Base-by-base conservation (phyloP, 805 yeast species). In the Yamadazyma akitaensis region DNA sequence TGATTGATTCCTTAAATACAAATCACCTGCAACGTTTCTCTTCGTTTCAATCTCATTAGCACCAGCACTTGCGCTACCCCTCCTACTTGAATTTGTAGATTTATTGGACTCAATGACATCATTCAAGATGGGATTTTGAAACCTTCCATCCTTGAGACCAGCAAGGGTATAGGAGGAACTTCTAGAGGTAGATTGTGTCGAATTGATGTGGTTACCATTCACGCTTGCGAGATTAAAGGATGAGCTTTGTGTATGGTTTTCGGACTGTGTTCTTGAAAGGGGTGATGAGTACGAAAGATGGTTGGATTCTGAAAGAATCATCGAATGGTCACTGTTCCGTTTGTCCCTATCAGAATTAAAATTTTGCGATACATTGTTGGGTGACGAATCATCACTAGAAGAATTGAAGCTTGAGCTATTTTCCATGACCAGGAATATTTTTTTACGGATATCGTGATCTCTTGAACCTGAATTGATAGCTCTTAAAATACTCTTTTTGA, bases 401-500 rank as follows among this genome's bases (percentile, higher is more conserved):
- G 60, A 55, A 39, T 41, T 42, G 18, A 46, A 13, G 43, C 64
- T 60, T 37, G 59, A 49, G 4, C 62, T 53, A 12, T 50, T 56
- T 40, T 64, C 70, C 51, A 64, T 43, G 33, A 57, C 58, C 17
- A 52, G 55, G 5, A 57, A 49, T 30, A 64, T 52, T 16, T 51
- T 58, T 33, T 50, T 53, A 36, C 58, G 39, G 2, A 59, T 51
- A 18, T 62, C 67, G 2, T 47, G 43, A 40, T 61, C 65, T 38
- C 59, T 51, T 37, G 60, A 61, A 4, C 64, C 64, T 3, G 63
- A 59, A 9, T 52, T 58, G 34, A 67, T 60, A 1, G 79, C 81
- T 40, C 70, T 72, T 5, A 75, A 65, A 4, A 82, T 57, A 21
- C 78, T 75, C 48, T 72, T 75, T 54, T 72, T 79, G 37, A 88